Percentiles rank a stretch among this genome's conserved stretches.
Evolutionary conservation across 2,329 filamentous ascomycete genomes (phyloP).

Genomic region (Exophiala xenobiotica): DNA sequence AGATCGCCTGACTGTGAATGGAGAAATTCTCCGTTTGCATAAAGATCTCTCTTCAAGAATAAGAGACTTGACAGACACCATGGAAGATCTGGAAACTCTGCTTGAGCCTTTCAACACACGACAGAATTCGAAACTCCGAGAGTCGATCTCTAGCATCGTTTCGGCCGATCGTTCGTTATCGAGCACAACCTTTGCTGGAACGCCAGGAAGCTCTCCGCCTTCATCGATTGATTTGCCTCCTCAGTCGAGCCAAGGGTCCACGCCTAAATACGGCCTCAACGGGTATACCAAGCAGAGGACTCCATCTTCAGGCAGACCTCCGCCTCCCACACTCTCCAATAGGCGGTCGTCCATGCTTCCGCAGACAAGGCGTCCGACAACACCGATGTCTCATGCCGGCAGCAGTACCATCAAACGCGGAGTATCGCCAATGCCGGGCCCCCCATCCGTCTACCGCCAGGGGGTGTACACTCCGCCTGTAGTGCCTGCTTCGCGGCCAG

Average conservation of each 20-base stretch:
- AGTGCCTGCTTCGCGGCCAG: conserved; percentile 43
- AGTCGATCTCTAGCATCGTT: conserved; percentile 89
- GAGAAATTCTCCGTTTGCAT: conserved; percentile 84
- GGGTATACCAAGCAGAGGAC: conserved; percentile 33
- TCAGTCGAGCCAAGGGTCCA: conserved; percentile 51
- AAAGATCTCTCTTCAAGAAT: conserved; percentile 82
- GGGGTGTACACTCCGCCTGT: conserved; percentile 40
- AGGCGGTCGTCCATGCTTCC: conserved; percentile 26
- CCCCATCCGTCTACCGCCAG: conserved; percentile 31
- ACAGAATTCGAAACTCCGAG: conserved; percentile 73
- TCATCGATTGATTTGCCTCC: conserved; percentile 62
- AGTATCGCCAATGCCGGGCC: conserved; percentile 28
- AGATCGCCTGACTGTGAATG: conserved; percentile 93
- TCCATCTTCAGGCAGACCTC: conserved; percentile 41
- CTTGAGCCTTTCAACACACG: conserved; percentile 67
- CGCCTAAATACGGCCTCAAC: conserved; percentile 39
- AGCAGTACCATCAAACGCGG: conserved; percentile 19
- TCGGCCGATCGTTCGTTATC: conserved; percentile 73
- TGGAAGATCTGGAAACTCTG: conserved; percentile 71
- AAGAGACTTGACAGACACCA: conserved; percentile 71
- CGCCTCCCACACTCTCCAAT: conserved; percentile 28
- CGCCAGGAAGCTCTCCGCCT: conserved; percentile 69
- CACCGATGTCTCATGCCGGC: conserved; percentile 26
- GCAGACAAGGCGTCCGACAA: conserved; percentile 26
- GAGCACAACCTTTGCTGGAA: conserved; percentile 66